Evolutionary conservation across 1,284 basidiomycete genomes (phyloP), one percentile per base, ranked within the genome.

Genomic region (Xerocomus amazonicus): DNA sequence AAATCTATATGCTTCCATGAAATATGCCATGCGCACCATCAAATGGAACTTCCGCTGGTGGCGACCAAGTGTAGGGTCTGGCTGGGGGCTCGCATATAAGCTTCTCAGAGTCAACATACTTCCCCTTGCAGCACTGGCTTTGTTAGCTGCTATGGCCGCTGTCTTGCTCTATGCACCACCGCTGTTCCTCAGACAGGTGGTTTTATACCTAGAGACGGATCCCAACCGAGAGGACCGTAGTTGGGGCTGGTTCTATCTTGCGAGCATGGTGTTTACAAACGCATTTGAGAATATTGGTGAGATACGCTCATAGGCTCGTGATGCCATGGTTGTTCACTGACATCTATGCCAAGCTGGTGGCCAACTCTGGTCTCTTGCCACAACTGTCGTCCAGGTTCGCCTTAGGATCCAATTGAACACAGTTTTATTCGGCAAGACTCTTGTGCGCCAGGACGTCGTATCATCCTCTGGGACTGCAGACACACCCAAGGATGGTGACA

Each of bases 391-490:
- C 13, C 84, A 87, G 68, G 80, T 83, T 61, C 80, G 87, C 28
- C 70, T 96, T 40, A 80, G 80, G 34, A 79, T 88, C 17, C 91
- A 96, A 63, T 75, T 97, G 47, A 96, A 96, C 70, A 83, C 89
- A 10, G 80, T 89, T 48, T 71, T 97, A 7, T 97, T 91, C 63
- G 83, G 84, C 43, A 97, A 97, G 72, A 96, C 92, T 0, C 80
- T 97, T 4, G 80, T 91, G 17, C 81, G 91, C 42, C 94, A 96
- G 69, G 90, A 94, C 58, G 73, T 93, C 26, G 90, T 89, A 0
- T 86, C 84, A 1, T 79, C 81, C 13, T 66, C 79, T 9, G 43
- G 68, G 47, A 36, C 62, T 16, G 52, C 51, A 14, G 56, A 60
- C 16, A 59, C 60, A 17, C 54, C 45, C 12, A 61, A 52, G 46